These are phyloP conservation scores for Verbascum thapsus DNA, from an alignment of 257 asterid species.

Conservation along the genomic window DNA sequence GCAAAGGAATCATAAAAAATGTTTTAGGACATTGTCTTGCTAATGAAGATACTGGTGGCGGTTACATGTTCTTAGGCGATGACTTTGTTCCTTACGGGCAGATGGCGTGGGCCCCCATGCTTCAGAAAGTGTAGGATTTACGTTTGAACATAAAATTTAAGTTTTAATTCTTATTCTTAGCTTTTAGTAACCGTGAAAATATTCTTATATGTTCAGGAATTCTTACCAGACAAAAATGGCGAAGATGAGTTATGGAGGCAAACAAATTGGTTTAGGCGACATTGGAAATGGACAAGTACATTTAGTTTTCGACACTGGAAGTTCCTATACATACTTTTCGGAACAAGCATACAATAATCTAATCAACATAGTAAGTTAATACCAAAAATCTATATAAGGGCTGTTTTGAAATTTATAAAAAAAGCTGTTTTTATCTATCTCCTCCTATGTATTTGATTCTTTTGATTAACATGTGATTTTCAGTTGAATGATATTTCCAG, in stretches of 20 bases:
- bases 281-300: constrained; percentile 37
- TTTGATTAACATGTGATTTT: constrained; percentile 24
- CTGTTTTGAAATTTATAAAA: constrained; percentile 15
- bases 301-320: constrained; percentile 70
- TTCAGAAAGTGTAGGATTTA: constrained; percentile 40
- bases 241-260: constrained; percentile 60
- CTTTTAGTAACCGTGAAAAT: constrained; percentile 14
- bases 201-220: constrained; percentile 43
- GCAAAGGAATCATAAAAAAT: constrained; percentile 55
- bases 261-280: constrained; percentile 41
- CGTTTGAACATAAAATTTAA: not conserved
- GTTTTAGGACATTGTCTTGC: constrained; percentile 77
- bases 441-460: constrained; percentile 19
- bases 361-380: constrained; percentile 49
- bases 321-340: constrained; percentile 68
- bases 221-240: constrained; percentile 58
- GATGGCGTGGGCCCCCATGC: constrained; percentile 76
- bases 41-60: constrained; percentile 50
- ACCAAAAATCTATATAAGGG: constrained; percentile 14
- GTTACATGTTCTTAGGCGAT: constrained; percentile 73
- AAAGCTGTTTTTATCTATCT: not conserved
- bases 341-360: constrained; percentile 61
- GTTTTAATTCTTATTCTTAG: constrained; percentile 4
- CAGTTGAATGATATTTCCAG: constrained; percentile 57
- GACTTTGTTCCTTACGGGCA: constrained; percentile 64